Percentiles rank a stretch among this genome's conserved stretches.
Evolutionary conservation across 225 moss, liverwort and hornwort species (phyloP).

Genomic region (Polytrichum commune): DNA sequence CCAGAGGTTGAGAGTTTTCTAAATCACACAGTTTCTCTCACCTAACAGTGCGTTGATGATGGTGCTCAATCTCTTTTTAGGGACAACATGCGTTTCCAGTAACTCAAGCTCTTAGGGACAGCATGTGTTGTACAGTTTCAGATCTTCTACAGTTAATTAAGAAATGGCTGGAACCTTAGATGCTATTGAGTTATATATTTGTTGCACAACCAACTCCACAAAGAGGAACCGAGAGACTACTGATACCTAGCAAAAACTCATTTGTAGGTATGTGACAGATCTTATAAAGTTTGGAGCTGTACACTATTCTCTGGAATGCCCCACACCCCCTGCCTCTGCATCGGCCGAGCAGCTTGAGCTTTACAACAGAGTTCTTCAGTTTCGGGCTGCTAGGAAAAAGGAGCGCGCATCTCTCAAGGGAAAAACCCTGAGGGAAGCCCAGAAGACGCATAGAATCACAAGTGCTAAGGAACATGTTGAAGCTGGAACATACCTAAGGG

Average conservation of each 20-base stretch:
- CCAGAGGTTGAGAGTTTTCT: too few species aligned
- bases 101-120: too few species aligned
- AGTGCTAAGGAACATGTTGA: slow-evolving; percentile 61
- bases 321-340: slow-evolving; percentile 78
- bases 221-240: background rate
- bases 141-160: too few species aligned
- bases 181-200: too few species aligned
- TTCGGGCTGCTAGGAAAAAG: slow-evolving; percentile 63
- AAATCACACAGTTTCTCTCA: too few species aligned
- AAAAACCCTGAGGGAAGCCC: slow-evolving; percentile 88
- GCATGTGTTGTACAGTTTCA: too few species aligned
- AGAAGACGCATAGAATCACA: slow-evolving; percentile 68
- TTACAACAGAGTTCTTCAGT: slow-evolving; percentile 62
- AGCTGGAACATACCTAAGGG: slow-evolving; percentile 80
- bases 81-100: background rate
- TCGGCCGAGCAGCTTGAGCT: slow-evolving; percentile 73
- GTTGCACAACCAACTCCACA: too few species aligned
- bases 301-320: slow-evolving; percentile 92
- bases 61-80: too few species aligned
- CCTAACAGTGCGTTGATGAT: too few species aligned
- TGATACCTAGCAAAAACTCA: slow-evolving; percentile 17
- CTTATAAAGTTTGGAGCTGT: slow-evolving; percentile 94
- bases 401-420: slow-evolving; percentile 75
- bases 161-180: too few species aligned
- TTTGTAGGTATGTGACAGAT: slow-evolving; percentile 93